Conservation (phyloP, 805 yeast species). For the Candida loeiensis region DNA sequence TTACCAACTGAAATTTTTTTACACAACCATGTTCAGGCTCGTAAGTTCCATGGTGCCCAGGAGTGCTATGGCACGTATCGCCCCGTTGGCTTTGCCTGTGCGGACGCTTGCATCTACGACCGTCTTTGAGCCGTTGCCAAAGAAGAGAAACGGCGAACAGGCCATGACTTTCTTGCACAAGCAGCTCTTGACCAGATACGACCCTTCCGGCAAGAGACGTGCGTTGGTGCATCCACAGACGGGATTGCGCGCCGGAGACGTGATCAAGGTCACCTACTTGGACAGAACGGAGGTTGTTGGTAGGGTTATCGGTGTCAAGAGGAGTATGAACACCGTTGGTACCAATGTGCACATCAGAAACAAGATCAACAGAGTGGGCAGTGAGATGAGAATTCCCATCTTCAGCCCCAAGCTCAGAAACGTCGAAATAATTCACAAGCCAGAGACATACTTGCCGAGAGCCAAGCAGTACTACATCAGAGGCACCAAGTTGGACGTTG, state of each 20-base stretch:
- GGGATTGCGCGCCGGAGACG: constrained; percentile 73
- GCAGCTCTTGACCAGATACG: constrained; percentile 57
- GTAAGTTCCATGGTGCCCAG: constrained; percentile 3
- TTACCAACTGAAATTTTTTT: constrained; percentile 8
- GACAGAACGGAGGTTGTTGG: constrained; percentile 73
- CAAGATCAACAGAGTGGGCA: constrained; percentile 77
- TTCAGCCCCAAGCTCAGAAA: constrained; percentile 75
- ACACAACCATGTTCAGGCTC: constrained; percentile 7
- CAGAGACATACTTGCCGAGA: constrained; percentile 66
- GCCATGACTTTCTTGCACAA: constrained; percentile 45
- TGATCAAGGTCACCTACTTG: constrained; percentile 68
- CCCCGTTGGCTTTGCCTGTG: neutral
- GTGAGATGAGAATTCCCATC: constrained; percentile 76
- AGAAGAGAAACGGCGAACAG: constrained; percentile 44
- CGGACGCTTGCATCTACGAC: constrained; percentile 14
- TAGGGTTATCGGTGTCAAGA: constrained; percentile 70
- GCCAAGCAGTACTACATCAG: constrained; percentile 89
- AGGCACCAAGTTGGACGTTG: constrained; percentile 72
- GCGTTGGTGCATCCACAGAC: constrained; percentile 47
- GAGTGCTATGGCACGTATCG: neutral
- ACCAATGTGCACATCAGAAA: constrained; percentile 80
- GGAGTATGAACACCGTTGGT: constrained; percentile 57
- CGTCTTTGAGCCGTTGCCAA: constrained; percentile 51
- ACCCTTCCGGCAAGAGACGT: constrained; percentile 68
- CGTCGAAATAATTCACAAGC: constrained; percentile 75